Percentiles rank a stretch among this genome's conserved stretches.
These are phyloP conservation scores for Mycena olivaceomarginata DNA, from an alignment of 768 basidiomycete genomes.

Conservation along the genomic window DNA sequence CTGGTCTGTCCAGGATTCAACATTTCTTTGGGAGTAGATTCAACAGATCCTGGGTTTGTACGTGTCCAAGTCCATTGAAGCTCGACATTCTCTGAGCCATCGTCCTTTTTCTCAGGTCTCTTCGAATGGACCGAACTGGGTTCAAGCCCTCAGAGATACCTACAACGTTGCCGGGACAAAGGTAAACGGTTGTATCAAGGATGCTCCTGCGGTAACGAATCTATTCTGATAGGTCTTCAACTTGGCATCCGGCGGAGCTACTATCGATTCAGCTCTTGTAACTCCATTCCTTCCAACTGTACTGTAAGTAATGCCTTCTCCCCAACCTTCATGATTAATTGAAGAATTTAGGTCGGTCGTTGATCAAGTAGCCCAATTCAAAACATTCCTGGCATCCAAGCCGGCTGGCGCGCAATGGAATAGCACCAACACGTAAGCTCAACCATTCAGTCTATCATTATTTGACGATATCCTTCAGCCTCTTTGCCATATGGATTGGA, in stretches of 20 bases:
- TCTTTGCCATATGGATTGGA: constrained; percentile 81
- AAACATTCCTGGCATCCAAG: constrained; percentile 62
- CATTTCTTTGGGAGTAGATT: constrained; percentile 72
- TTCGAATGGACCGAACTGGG: constrained; percentile 81
- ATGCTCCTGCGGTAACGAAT: neutral
- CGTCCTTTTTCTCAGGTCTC: constrained; percentile 70
- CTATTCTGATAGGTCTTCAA: constrained; percentile 60
- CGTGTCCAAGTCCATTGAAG: constrained; percentile 5
- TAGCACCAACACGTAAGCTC: constrained; percentile 62
- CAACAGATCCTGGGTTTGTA: constrained; percentile 72
- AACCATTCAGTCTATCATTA: neutral
- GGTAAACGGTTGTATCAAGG: constrained; percentile 50
- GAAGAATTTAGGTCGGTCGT: constrained; percentile 62
- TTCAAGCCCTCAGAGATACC: constrained; percentile 64
- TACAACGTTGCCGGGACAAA: constrained; percentile 75
- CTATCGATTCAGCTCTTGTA: constrained; percentile 73
- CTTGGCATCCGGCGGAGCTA: constrained; percentile 76
- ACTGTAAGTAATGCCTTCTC: constrained; percentile 50
- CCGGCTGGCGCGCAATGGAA: constrained; percentile 70
- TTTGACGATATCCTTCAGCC: constrained; percentile 17
- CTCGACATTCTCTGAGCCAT: neutral
- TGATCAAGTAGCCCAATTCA: constrained; percentile 76
- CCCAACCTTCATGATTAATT: neutral
- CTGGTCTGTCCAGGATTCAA: constrained; percentile 67
- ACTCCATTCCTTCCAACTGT: constrained; percentile 68